Percentiles rank a stretch among this genome's conserved stretches.
phyloP scores from a whole-genome alignment of 2,329 filamentous ascomycete species.

The Aspergillus ustus region DNA sequence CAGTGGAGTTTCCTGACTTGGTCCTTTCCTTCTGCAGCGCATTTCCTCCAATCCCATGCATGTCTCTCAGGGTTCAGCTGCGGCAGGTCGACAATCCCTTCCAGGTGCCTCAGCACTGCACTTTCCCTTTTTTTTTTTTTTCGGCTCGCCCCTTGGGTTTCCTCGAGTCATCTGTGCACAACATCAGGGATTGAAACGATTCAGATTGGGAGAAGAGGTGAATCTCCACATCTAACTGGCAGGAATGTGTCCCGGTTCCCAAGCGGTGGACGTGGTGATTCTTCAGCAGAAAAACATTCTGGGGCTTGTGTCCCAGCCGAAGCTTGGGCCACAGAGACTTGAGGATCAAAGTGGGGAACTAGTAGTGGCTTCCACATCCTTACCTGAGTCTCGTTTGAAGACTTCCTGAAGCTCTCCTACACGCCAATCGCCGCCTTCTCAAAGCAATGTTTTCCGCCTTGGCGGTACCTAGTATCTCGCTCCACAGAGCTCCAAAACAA shows the following conservation, averaged over 20 bases:
- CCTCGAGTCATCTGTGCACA: not conserved
- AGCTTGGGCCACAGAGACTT: conserved; percentile 4
- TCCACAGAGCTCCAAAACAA: conserved; percentile 3
- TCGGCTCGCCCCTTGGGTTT: not conserved
- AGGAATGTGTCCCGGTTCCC: not conserved
- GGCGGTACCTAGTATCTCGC: conserved; percentile 5
- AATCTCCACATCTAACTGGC: not conserved
- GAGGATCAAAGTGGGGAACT: not conserved
- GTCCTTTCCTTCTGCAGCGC: not conserved
- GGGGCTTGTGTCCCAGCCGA: not conserved
- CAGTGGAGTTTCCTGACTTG: not conserved
- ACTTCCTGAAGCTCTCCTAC: not conserved
- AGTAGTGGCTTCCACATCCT: conserved; percentile 7
- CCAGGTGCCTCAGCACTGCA: not conserved
- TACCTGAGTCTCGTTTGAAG: conserved; percentile 5
- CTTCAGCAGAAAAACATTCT: not conserved
- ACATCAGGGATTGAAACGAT: not conserved
- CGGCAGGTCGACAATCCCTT: not conserved
- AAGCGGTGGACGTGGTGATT: not conserved
- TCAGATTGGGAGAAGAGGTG: not conserved
- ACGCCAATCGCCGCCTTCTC: conserved; percentile 12
- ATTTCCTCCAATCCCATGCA: conserved; percentile 2
- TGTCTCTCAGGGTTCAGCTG: not conserved
- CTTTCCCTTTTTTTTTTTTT: not conserved
- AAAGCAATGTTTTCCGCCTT: conserved; percentile 13